Conservation (phyloP, 2,329 filamentous ascomycete species). For the Arthrobotrys entomopaga region DNA sequence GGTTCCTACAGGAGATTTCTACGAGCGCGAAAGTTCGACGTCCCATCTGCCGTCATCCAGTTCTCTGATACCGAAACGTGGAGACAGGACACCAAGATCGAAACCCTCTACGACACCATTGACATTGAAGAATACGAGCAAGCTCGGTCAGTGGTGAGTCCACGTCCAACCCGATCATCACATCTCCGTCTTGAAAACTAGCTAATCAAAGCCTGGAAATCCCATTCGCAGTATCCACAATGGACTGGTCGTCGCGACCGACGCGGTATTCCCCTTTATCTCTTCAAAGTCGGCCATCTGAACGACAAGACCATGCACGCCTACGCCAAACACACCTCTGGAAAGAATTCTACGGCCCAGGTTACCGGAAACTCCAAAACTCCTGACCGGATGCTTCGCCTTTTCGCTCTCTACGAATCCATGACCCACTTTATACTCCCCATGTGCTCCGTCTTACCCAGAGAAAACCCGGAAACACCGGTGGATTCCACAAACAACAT, state of each 20-base stretch:
- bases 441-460: slow-evolving; percentile 77
- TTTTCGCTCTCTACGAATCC: slow-evolving; percentile 95
- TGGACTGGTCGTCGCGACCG: slow-evolving; percentile 92
- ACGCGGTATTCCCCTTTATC: slow-evolving; percentile 89
- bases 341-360: slow-evolving; percentile 65
- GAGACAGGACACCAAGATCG: slow-evolving; percentile 80
- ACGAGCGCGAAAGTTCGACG: slow-evolving; percentile 82
- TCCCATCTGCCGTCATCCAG: slow-evolving; percentile 80
- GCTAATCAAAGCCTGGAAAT: slow-evolving; percentile 4
- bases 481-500: slow-evolving; percentile 95
- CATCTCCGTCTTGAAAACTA: slow-evolving; percentile 4
- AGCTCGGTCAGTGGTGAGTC: slow-evolving; percentile 76
- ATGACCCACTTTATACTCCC: slow-evolving; percentile 87
- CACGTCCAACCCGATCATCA: slow-evolving; percentile 1
- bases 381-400: slow-evolving; percentile 77
- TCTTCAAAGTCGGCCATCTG: slow-evolving; percentile 85
- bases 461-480: slow-evolving; percentile 71
- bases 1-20: slow-evolving; percentile 75
- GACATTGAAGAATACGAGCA: slow-evolving; percentile 85
- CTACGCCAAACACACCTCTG: slow-evolving; percentile 73
- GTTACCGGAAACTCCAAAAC: slow-evolving; percentile 70
- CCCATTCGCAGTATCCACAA: slow-evolving; percentile 78
- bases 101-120: slow-evolving; percentile 84
- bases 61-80: slow-evolving; percentile 90
- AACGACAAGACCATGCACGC: slow-evolving; percentile 81